Percentiles rank a stretch among this genome's conserved stretches.
Conservation (phyloP, 208 protist species). For the Acanthamoeba castellanii region DNA sequence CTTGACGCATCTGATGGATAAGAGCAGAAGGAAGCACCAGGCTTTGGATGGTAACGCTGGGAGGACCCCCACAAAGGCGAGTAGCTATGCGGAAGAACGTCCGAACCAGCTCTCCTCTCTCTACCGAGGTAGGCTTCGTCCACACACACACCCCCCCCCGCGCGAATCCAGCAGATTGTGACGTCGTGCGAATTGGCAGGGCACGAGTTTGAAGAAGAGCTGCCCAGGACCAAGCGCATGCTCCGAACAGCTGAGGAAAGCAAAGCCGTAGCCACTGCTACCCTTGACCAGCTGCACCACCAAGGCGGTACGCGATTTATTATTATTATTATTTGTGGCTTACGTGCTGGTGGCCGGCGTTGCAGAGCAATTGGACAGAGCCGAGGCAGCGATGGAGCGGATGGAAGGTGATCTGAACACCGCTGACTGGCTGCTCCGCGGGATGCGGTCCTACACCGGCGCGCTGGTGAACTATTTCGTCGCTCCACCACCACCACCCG, state of each 20-base stretch:
- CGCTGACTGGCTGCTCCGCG: conserved; percentile 3
- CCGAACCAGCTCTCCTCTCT: neutral
- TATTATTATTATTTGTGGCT: neutral
- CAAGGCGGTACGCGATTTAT: conserved; percentile 30
- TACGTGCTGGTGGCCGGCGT: neutral
- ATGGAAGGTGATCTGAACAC: conserved; percentile 21
- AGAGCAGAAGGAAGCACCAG: too few species aligned
- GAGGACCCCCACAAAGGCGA: too few species aligned
- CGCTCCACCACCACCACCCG: neutral
- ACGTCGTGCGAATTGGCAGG: neutral
- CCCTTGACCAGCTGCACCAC: conserved; percentile 31
- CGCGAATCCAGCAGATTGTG: neutral
- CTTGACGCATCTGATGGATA: too few species aligned
- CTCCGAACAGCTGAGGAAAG: conserved; percentile 7
- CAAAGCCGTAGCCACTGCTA: conserved; percentile 25
- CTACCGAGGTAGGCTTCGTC: neutral
- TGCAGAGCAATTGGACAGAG: conserved; percentile 23
- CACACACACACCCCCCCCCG: too few species aligned
- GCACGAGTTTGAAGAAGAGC: neutral
- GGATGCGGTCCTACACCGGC: conserved; percentile 52
- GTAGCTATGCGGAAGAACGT: neutral
- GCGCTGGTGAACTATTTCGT: conserved; percentile 45
- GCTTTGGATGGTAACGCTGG: too few species aligned
- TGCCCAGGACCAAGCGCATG: conserved; percentile 31
- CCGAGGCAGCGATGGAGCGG: neutral